These are phyloP conservation scores for Leccinum olivaceopallidum DNA, from an alignment of 768 basidiomycete species.

Conservation along the genomic window DNA sequence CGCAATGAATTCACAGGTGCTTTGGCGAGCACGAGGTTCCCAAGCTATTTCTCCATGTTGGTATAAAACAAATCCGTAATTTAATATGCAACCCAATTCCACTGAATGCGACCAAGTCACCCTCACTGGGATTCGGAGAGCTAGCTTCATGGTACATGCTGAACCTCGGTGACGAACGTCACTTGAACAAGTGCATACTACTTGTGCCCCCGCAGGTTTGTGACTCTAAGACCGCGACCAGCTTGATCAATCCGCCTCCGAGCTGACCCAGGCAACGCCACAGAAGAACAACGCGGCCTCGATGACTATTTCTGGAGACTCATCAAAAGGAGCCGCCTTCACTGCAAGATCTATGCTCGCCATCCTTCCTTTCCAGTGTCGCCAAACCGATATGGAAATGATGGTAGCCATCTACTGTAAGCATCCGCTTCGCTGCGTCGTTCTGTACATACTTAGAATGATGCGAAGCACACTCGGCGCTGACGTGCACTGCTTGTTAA, in stretches of 20 bases:
- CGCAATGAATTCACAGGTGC: background rate
- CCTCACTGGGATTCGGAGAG: background rate
- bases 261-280: no score
- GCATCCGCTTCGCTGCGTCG: background rate
- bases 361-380: background rate
- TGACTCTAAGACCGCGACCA: background rate
- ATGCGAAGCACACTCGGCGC: background rate
- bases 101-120: background rate
- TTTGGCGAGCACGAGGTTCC: background rate
- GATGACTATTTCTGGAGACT: background rate
- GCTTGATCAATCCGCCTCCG: no score
- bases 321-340: background rate
- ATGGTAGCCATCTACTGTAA: background rate
- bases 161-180: background rate
- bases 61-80: background rate
- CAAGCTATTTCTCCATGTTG: background rate
- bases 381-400: background rate
- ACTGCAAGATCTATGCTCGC: background rate
- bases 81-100: background rate
- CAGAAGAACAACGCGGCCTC: background rate
- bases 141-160: background rate
- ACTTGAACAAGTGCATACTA: background rate
- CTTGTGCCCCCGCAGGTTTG: background rate
- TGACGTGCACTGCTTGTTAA: background rate
- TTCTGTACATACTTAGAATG: no score